A percentile compares a stretch with the other conserved stretches of the same genome.
Conservation (phyloP, 257 asterid genomes). For the Nicotiana undulata region DNA sequence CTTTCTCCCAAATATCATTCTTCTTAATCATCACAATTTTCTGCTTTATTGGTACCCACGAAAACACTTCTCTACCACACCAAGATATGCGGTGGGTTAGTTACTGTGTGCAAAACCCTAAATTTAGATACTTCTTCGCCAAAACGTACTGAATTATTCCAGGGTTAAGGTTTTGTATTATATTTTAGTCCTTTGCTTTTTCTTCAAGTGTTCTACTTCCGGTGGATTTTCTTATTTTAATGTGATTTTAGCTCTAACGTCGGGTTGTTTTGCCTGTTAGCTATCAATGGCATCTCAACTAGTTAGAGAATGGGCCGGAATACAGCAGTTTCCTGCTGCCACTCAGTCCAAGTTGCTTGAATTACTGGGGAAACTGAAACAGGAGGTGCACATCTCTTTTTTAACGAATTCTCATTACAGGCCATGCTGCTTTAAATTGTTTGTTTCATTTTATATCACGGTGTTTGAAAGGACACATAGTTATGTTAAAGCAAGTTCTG, state of each 20-base stretch:
- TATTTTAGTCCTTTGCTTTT: not conserved
- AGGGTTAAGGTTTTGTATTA: not conserved
- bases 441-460: not conserved
- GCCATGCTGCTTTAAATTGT: not conserved
- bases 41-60: not conserved
- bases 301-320: conserved; percentile 79
- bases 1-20: not conserved
- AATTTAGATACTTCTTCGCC: not conserved
- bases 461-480: not conserved
- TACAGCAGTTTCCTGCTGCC: conserved; percentile 86
- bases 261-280: conserved; percentile 19
- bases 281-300: conserved; percentile 63
- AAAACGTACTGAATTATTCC: not conserved
- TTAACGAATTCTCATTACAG: not conserved
- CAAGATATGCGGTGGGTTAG: not conserved
- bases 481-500: not conserved
- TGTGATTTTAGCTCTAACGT: not conserved
- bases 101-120: not conserved
- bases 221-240: not conserved
- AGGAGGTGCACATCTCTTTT: conserved; percentile 43
- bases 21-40: not conserved
- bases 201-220: not conserved
- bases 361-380: conserved; percentile 67
- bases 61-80: not conserved
- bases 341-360: conserved; percentile 87